Base-by-base conservation (phyloP, 345 rosid genomes). In the Salix udensis region DNA sequence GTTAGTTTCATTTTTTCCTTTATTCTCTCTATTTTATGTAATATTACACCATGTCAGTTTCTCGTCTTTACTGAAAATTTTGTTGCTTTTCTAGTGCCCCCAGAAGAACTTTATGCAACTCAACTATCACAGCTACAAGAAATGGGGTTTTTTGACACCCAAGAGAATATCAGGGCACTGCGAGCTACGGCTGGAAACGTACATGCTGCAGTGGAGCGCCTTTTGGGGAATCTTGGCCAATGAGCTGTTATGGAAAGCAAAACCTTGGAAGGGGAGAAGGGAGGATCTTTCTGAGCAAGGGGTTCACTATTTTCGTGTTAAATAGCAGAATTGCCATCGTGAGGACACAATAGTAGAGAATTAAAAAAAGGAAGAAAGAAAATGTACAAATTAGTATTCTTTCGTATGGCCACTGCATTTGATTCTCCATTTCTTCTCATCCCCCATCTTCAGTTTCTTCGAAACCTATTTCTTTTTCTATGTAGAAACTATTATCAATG, bases 81-180 rank as follows among this genome's bases (percentile, higher is more conserved):
- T 55, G 84, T 40, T 40, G 26, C 18, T n/a, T 42, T 13, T 40
- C 13, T 15, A 90, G 94, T 84, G 71, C 89, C 91, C 2, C 90
- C 91, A 2, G 94, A 87, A 64, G 86, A 90, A 75, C 85, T 90
- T 16, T 90, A 88, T 73, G 91, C 90, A 53, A 82, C 88, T 30
- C 92, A 90, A 78, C 78, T 90, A 77, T 70, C 90, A 36, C 94
- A 90, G 82, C 92, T 90, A 80, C 94, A 85, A 79, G 92, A 90
- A 82, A 90, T 90, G 92, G 94, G 94, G 76, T 90, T 90, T 84
- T 78, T 89, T 9, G 94, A 90, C 67, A 84, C 91, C 21, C 90
- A 83, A 65, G 94, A 90, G 80, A 90, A 90, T 62, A 84, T 90
- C 50, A 74, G 84, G 70, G 94, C 94, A 68, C 76, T 90, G 68